Percentiles rank a stretch among this genome's conserved stretches.
Conservation (phyloP, 306 rosid species). For the Castanea crenata region DNA sequence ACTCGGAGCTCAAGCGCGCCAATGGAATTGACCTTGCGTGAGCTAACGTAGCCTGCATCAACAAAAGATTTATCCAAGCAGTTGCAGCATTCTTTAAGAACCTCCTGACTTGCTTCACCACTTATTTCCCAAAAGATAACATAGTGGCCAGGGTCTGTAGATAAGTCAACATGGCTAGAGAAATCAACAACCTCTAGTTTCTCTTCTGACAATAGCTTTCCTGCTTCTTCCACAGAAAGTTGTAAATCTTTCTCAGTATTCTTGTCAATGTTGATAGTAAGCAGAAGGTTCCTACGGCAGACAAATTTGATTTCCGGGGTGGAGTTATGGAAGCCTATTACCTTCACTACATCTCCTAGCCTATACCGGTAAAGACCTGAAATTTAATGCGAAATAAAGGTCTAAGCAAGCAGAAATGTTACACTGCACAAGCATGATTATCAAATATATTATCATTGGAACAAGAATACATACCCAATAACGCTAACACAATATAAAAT, state of each 20-base stretch:
- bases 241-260: constrained; percentile 83
- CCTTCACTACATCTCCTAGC: constrained; percentile 83
- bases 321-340: constrained; percentile 72
- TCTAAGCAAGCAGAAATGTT: too few species aligned
- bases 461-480: too few species aligned
- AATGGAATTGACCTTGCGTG: constrained; percentile 59
- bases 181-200: constrained; percentile 77
- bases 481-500: too few species aligned
- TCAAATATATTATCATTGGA: too few species aligned
- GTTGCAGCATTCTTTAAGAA: constrained; percentile 73
- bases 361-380: constrained; percentile 83
- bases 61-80: constrained; percentile 63
- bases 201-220: constrained; percentile 49
- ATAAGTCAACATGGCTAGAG: constrained; percentile 60
- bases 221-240: constrained; percentile 65
- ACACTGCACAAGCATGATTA: too few species aligned
- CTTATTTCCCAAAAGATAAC: constrained; percentile 82
- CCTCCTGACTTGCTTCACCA: constrained; percentile 64
- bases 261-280: constrained; percentile 79
- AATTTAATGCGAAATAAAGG: constrained; percentile 3
- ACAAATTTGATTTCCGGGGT: constrained; percentile 75
- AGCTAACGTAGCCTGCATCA: constrained; percentile 68
- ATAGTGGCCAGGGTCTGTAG: constrained; percentile 79
- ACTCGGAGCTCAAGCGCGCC: constrained; percentile 73
- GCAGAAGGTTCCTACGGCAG: constrained; percentile 64